Base-by-base conservation (phyloP, 345 rosid genomes). In the Balakata baccata region DNA sequence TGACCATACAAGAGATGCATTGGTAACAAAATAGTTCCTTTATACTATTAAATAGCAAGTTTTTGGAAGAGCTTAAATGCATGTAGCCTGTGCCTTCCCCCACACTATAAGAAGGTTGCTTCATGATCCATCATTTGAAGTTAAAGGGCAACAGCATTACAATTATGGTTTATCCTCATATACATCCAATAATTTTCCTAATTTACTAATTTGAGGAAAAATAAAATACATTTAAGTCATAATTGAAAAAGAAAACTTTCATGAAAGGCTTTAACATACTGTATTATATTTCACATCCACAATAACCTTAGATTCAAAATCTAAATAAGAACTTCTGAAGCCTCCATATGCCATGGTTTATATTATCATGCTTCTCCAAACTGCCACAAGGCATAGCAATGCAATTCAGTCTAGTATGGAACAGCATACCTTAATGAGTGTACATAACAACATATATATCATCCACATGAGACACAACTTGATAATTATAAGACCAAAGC, bases 11-110 rank as follows among this genome's bases (percentile, higher is more conserved):
- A 25, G 70, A 11, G 11, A 59, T 59, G 64, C 22, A 38, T 38
- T 11, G 11, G 14, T 17, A 25, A 25, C 6, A 13, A 49, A 67
- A 7, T 51, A 66, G 3, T 7, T 5, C 38, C 2, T 20, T 6
- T 2, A 23, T 29, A 14, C 3, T 25, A 20, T 1, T 23, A 49
- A 18, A 49, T 46, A 25, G 16, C 39, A 49, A 50, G 11, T 43
- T 23, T 29, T 49, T 25, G 4, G 70, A 23, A 67, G 70, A 23
- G 37, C 4, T 50, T 6, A 34, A 67, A 2, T 23, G 29, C 11
- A 13, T 29, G 34, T 67, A 66, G 69, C 56, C 56, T 46, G 57
- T 46, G 57, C 57, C 39, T 50, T 25, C 70, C 58, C 43, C 16
- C 4, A 22, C 41, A 14, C 0, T 29, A 29, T 11, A 20, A 64